Percentiles rank a stretch among this genome's conserved stretches.
Conservation (phyloP, 1,284 basidiomycete species). For the Moesziomyces sp. region DNA sequence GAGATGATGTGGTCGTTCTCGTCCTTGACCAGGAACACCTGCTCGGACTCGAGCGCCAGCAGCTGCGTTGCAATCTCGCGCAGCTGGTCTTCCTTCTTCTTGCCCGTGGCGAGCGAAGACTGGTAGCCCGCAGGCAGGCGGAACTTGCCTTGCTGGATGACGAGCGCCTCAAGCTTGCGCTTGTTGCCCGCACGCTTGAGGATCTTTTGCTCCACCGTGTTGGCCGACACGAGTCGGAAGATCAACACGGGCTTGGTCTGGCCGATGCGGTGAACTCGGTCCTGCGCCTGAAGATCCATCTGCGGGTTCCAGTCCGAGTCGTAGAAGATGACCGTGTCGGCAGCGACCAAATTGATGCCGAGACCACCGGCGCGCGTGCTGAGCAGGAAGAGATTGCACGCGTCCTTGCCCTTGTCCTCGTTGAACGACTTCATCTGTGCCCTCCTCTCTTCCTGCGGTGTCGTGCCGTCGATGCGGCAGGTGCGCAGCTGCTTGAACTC, state of each 20-base stretch:
- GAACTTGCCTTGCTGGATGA: conserved; percentile 84
- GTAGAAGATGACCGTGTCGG: conserved; percentile 77
- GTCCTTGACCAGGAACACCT: conserved; percentile 82
- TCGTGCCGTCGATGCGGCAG: conserved; percentile 90
- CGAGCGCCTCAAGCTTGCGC: conserved; percentile 88
- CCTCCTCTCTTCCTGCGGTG: conserved; percentile 80
- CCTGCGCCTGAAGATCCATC: conserved; percentile 95
- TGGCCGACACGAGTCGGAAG: conserved; percentile 78
- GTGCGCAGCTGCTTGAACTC: conserved; percentile 80
- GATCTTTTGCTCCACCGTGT: conserved; percentile 91
- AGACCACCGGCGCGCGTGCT: conserved; percentile 92
- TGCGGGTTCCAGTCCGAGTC: conserved; percentile 94
- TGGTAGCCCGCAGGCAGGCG: conserved; percentile 29
- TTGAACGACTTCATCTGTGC: conserved; percentile 89
- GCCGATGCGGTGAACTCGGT: conserved; percentile 93
- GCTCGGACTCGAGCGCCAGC: conserved; percentile 83
- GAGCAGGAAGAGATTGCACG: conserved; percentile 84
- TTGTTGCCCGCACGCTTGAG: conserved; percentile 88
- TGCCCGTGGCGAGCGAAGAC: conserved; percentile 72
- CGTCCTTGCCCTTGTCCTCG: conserved; percentile 74
- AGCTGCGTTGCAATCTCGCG: conserved; percentile 78
- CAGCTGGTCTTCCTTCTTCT: conserved; percentile 40
- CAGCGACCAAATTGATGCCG: conserved; percentile 85
- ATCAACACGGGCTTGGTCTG: conserved; percentile 77
- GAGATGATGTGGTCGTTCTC: conserved; percentile 80